Percentiles rank a stretch among this genome's conserved stretches.
These are phyloP conservation scores for Rhodotorula mucilaginosa DNA, from an alignment of 1,284 basidiomycete genomes.

Conservation along the genomic window DNA sequence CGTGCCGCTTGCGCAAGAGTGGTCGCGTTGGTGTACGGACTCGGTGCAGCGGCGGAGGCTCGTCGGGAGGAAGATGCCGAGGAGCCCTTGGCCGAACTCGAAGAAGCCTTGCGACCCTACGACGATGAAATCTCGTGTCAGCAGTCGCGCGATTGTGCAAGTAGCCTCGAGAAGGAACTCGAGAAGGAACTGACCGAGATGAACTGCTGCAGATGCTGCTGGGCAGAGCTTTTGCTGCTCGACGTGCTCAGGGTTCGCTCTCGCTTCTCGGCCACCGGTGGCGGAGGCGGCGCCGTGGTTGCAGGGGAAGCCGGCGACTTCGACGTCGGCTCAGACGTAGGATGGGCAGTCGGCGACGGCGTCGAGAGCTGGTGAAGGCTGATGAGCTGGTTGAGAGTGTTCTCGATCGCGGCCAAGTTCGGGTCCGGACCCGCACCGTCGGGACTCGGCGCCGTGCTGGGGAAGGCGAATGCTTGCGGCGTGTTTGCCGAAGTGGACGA, in stretches of 20 bases:
- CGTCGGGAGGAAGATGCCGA: conserved; percentile 16
- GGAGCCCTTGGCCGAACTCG: background rate
- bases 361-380: conserved; percentile 28
- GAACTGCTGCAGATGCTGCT: conserved; percentile 33
- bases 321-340: background rate
- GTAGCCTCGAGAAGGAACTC: too few species aligned
- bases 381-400: conserved; percentile 42
- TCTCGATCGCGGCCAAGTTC: conserved; percentile 40
- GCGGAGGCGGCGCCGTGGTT: background rate
- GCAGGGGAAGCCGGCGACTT: background rate
- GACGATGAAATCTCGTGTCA: background rate
- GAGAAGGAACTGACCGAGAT: conserved; percentile 12
- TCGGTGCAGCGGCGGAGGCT: conserved; percentile 9
- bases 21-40: conserved; percentile 32
- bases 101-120: conserved; percentile 18
- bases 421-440: conserved; percentile 19
- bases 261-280: background rate
- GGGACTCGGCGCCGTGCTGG: background rate
- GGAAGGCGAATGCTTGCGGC: conserved; percentile 11
- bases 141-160: background rate
- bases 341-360: conserved; percentile 6
- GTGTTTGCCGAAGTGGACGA: conserved; percentile 14
- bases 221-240: conserved; percentile 2
- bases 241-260: conserved; percentile 1
- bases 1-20: conserved; percentile 25